Base-by-base conservation (phyloP, 371 early-diverging fungal species). In the Conidiobolus incongruus region DNA sequence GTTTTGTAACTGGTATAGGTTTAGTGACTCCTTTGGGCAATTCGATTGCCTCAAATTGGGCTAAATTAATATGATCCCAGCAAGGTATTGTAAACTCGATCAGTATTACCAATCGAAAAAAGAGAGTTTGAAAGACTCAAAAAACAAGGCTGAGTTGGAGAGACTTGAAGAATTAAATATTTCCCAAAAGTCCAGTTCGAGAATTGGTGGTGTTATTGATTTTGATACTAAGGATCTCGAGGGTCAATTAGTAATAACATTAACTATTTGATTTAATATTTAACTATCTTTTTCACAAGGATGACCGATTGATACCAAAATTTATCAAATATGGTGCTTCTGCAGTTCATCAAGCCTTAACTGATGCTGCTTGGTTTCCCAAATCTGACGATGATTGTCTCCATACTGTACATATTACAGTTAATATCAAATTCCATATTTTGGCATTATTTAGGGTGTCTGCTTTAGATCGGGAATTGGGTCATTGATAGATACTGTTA, bases 1-100 rank as follows among this genome's bases (percentile, higher is more conserved):
- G 92, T 1, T 93, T 87, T 1, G 89, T 94, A 13, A 94, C 95
- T 8, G 95, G 95, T 2, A 58, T 93, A 2, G 95, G 95, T 3
- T 58, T 88, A n/a, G 86, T 94, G 23, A 80, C 88, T 0, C 95
- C 95, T 0, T 64, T 94, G 5, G 93, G 83, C 38, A 70, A 71
- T 1, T 81, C 84, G 31, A 70, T 77, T 15, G 52, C 60, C n/a
- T 54, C 58, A 69, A 26, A 78, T 76, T 47, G 95, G 92, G 8
- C 67, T 91, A 44, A 65, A 70, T 32, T 13, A 21, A 5, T 22
- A 33, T 20, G 17, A 5, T 80, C 83, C 10, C 61, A 86, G 19
- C 52, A 52, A 29, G 35, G 34, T 51, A 16, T 17, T n/a, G 20
- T 20, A 17, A 13, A 29, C 44, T 29, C 30, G 46, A 23, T 5